Percentiles rank a stretch among this genome's conserved stretches.
These are phyloP conservation scores for Tagetes erecta DNA, from an alignment of 129 eudicot genomes.

Conservation along the genomic window DNA sequence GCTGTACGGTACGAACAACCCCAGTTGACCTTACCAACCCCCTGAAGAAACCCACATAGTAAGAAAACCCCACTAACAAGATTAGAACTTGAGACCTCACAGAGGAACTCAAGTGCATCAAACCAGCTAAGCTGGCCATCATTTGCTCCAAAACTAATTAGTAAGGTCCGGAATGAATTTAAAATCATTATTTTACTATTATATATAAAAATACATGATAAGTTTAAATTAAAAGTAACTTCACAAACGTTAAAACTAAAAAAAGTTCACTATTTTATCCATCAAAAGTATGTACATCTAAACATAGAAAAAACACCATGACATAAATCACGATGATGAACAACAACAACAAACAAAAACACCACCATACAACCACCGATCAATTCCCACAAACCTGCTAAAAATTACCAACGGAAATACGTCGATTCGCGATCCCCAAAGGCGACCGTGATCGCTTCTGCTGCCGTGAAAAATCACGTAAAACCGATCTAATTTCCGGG, in stretches of 20 bases:
- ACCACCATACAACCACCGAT: background rate
- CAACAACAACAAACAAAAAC: background rate
- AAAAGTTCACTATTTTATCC: conserved; percentile 17
- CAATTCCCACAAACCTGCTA: background rate
- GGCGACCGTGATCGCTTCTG: conserved; percentile 64
- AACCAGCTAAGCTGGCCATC: too few relatives aligned
- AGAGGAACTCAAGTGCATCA: too few relatives aligned
- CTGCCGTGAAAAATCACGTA: conserved; percentile 37
- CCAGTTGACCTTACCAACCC: too few relatives aligned
- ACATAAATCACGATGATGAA: background rate
- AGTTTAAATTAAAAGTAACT: too few relatives aligned
- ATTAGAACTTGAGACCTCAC: too few relatives aligned
- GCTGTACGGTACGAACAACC: too few relatives aligned
- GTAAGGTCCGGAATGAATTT: too few relatives aligned
- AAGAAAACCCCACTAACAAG: too few relatives aligned
- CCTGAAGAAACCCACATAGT: too few relatives aligned
- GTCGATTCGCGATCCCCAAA: conserved; percentile 48
- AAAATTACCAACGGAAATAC: conserved; percentile 46
- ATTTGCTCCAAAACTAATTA: too few relatives aligned
- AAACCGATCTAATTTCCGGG: conserved; percentile 38
- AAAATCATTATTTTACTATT: too few relatives aligned
- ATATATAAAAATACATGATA: too few relatives aligned
- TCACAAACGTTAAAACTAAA: background rate
- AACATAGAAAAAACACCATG: conserved; percentile 19
- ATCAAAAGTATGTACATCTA: conserved; percentile 33